Evolutionary conservation across 306 rosid genomes (phyloP), one percentile per base, ranked within the genome.

Genomic region (Hylodesmum podocarpum): DNA sequence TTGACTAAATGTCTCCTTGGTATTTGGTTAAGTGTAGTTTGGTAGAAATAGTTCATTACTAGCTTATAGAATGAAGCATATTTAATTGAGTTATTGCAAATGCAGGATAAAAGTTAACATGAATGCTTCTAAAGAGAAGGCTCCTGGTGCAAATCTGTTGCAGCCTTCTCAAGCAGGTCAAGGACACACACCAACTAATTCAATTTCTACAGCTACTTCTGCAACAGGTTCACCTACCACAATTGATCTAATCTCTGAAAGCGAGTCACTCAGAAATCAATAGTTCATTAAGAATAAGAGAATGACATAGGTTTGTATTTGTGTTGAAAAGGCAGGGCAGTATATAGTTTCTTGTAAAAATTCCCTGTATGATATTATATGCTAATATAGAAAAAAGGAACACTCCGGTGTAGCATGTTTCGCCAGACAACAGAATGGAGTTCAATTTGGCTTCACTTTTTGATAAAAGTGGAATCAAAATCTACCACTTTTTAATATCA

Each of bases 31-130:
- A 58, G 46, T 47, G 49, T 22, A 28, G 15, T 51, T 71, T 19
- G 43, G 43, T 19, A 58, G 63, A 51, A 81, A 39, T 47, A 47
- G 49, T 71, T 39, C 58, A 5, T 24, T 25, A 55, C 44, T 77
- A 28, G 58, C n/a, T 66, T 72, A 46, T 62, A 44, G 21, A 24
- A 21, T 37, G 79, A 54, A 64, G 40, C 76, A 67, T 67, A 21
- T 51, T 50, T 31, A 58, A 63, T 79, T 65, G 31, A 15, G 41
- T 41, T 72, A 58, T 80, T 70, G 76, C 50, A 64, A 76, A 50
- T 87, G 86, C 97, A 95, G 98, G 91, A 95, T 95, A 57, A 95
- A 86, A 87, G 80, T 95, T 83, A 95, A 95, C 79, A 91, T 95
- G 96, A 88, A 86, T 74, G 96, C 92, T 57, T 80, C 96, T 64